phyloP scores from a whole-genome alignment of 352 stramenopile genomes.

The Phytophthora cryptogea region DNA sequence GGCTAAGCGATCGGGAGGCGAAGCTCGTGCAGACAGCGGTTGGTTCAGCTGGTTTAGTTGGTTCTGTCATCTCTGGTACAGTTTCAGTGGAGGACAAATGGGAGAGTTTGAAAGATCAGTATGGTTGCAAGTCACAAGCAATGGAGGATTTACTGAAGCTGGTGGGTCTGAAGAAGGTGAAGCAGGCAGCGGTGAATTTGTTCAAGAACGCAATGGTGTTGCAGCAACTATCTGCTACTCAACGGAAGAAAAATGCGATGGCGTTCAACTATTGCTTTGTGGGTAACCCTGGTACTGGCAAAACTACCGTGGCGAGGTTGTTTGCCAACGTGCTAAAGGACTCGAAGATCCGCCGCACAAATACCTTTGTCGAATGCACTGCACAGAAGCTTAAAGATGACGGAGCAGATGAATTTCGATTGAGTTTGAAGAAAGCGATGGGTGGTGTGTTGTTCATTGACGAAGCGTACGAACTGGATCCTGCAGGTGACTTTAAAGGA shows the following conservation, averaged over 20 bases:
- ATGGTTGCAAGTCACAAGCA: slow-evolving; percentile 54
- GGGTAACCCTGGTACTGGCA: slow-evolving; percentile 74
- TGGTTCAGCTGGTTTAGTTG: not conserved
- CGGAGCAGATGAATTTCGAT: slow-evolving; percentile 65
- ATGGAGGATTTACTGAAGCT: slow-evolving; percentile 87
- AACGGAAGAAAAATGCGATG: slow-evolving; percentile 75
- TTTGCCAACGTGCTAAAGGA: slow-evolving; percentile 87
- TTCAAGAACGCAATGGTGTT: slow-evolving; percentile 78
- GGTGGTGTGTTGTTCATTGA: slow-evolving; percentile 94
- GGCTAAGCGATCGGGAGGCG: slow-evolving; percentile 44
- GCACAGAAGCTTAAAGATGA: slow-evolving; percentile 82
- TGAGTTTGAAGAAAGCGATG: slow-evolving; percentile 69
- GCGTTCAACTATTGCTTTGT: slow-evolving; percentile 80
- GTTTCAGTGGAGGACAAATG: slow-evolving; percentile 54
- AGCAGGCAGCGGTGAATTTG: slow-evolving; percentile 69
- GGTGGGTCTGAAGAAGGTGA: slow-evolving; percentile 84
- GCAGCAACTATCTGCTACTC: slow-evolving; percentile 47
- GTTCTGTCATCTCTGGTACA: slow-evolving; percentile 1
- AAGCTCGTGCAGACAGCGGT: slow-evolving; percentile 6
- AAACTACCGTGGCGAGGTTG: slow-evolving; percentile 81
- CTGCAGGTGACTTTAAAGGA: slow-evolving; percentile 71
- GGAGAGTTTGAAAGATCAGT: slow-evolving; percentile 56
- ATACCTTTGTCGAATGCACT: slow-evolving; percentile 43
- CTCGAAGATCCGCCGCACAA: slow-evolving; percentile 58
- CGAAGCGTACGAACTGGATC: slow-evolving; percentile 92